A percentile compares a stretch with the other conserved stretches of the same genome.
Evolutionary conservation across 768 basidiomycete species (phyloP).

Genomic region (Strobilomyces echinocephalus): DNA sequence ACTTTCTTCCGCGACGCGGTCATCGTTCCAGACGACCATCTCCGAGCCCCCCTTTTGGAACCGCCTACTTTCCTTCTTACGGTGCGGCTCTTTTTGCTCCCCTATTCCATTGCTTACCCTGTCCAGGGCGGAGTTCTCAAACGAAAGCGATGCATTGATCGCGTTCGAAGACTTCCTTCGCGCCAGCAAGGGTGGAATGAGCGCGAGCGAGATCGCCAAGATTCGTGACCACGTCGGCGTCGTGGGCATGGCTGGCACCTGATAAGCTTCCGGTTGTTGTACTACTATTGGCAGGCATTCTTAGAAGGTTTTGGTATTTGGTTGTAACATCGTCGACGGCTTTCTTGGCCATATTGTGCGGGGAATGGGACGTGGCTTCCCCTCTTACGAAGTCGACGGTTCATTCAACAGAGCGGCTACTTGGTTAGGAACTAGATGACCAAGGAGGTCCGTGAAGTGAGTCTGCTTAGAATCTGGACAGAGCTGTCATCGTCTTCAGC

Average conservation of each 20-base stretch:
- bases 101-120: not conserved
- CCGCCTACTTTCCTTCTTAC: slow-evolving; percentile 58
- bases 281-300: not conserved
- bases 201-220: slow-evolving; percentile 83
- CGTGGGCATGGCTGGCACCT: slow-evolving; percentile 83
- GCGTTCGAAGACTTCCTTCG: slow-evolving; percentile 88
- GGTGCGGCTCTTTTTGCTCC: slow-evolving; percentile 29
- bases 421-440: no score
- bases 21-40: slow-evolving; percentile 43
- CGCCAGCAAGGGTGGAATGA: slow-evolving; percentile 75
- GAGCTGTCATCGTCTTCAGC: no score
- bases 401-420: no score
- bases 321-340: not conserved
- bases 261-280: not conserved
- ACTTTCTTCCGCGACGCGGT: slow-evolving; percentile 33
- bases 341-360: no score
- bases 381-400: no score
- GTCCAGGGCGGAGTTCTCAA: slow-evolving; percentile 55
- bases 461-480: no score
- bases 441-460: no score
- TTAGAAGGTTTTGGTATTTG: not conserved
- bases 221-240: slow-evolving; percentile 87
- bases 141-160: slow-evolving; percentile 55
- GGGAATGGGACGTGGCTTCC: no score
- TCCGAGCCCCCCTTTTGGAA: slow-evolving; percentile 79